phyloP scores from a whole-genome alignment of 1,139 yeast species.

The Pichia sp. region DNA sequence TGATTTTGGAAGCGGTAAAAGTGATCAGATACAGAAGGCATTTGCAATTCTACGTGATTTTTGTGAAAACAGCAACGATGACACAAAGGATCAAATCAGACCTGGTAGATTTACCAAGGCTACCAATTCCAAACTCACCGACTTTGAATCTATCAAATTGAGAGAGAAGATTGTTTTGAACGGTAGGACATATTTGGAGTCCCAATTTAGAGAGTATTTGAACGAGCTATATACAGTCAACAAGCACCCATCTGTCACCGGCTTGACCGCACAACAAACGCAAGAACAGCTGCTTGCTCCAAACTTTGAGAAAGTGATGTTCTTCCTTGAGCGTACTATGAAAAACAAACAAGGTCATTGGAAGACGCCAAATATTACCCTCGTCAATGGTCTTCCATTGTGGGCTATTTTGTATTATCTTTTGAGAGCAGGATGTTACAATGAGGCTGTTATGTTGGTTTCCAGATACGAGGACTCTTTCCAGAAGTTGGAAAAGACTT shows the following conservation, averaged over 20 bases:
- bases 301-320: conserved; percentile 18
- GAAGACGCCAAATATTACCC: conserved; percentile 43
- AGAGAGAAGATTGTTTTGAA: conserved; percentile 47
- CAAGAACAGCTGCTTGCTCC: conserved; percentile 14
- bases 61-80: conserved; percentile 16
- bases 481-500: conserved; percentile 77
- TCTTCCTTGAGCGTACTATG: conserved; percentile 22
- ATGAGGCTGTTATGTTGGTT: conserved; percentile 64
- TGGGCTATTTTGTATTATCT: conserved; percentile 90
- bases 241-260: too few relatives aligned
- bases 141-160: conserved; percentile 31
- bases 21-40: conserved; percentile 57
- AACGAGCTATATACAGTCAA: conserved; percentile 60
- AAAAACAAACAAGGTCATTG: conserved; percentile 34
- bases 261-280: background rate
- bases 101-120: conserved; percentile 7
- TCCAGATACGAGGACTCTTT: conserved; percentile 51
- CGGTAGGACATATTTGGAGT: conserved; percentile 58
- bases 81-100: conserved; percentile 7
- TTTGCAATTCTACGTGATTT: conserved; percentile 43
- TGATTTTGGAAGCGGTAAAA: conserved; percentile 48
- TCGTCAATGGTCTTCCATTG: conserved; percentile 77
- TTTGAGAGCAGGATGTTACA: conserved; percentile 71
- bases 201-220: conserved; percentile 69
- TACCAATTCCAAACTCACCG: conserved; percentile 16